Evolutionary conservation across 768 basidiomycete genomes (phyloP), one percentile per base, ranked within the genome.

Genomic region (Crepidotus variabilis): DNA sequence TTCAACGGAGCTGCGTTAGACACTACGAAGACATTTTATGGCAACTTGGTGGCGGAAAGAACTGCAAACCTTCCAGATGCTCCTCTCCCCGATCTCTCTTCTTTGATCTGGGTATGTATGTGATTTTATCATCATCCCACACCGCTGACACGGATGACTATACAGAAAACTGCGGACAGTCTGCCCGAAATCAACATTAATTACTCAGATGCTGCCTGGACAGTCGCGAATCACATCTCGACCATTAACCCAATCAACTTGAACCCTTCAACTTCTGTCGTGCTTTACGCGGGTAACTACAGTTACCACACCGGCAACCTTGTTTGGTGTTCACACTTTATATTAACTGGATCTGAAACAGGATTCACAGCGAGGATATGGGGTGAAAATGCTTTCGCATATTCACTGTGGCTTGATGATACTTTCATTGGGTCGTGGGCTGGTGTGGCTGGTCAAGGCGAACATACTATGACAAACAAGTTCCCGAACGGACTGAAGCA

Each of bases 291-390:
- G 0, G 75, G 78, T 47, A 77, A 80, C 47, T 81, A 81, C 50
- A 79, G 77, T 9, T 81, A 71, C 59, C 79, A 80, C 63, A 80
- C 76, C 2, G 80, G 80, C 1, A 80, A 77, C 58, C 76, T 81
- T 52, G 58, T 82, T 24, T 82, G 79, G 78, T 72, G 80, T 6
- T 79, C 72, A 13, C 78, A 78, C 54, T 81, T 82, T 68, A 75
- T 58, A 36, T 75, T 78, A 4, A 75, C 73, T 0, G 78, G 79
- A 6, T 54, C 66, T 8, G 80, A 82, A 64, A 76, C 72, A 1
- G 79, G 71, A 1, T 72, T 82, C 60, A 69, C 51, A 18, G 65
- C 71, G 20, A 60, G 72, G 34, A 62, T 82, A 6, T 69, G 70
- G 58, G 80, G 81, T 48, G 80, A 81, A 2, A 36, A 59, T 11